Conservation (phyloP, 257 asterid genomes). For the Fraxinus quadrangulata region DNA sequence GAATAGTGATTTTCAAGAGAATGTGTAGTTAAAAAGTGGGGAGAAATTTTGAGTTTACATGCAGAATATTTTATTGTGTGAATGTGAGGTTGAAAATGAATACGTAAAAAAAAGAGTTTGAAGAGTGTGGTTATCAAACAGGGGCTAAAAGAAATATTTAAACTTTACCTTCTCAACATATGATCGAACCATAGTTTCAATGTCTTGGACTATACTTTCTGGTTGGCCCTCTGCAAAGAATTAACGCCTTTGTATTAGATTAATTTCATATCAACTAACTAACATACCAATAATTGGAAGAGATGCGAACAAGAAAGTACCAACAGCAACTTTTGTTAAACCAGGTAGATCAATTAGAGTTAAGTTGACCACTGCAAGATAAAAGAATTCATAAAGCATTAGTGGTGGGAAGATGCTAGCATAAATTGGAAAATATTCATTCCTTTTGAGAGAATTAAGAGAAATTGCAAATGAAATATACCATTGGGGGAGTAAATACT, state of each 20-base stretch:
- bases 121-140: background rate
- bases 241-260: constrained; percentile 20
- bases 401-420: constrained; percentile 11
- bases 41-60: too few relatives aligned
- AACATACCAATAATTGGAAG: background rate
- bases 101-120: too few relatives aligned
- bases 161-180: constrained; percentile 81
- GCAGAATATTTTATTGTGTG: too few relatives aligned
- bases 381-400: constrained; percentile 18
- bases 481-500: constrained; percentile 91
- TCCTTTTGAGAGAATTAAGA: constrained; percentile 19
- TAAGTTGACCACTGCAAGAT: constrained; percentile 78
- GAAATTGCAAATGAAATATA: constrained; percentile 29
- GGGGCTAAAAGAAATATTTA: background rate
- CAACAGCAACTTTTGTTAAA: constrained; percentile 89
- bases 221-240: constrained; percentile 83
- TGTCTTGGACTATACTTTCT: constrained; percentile 81
- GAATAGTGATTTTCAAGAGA: too few relatives aligned
- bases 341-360: constrained; percentile 95
- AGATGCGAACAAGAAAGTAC: constrained; percentile 47
- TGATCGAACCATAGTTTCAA: constrained; percentile 86
- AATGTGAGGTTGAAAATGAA: too few relatives aligned
- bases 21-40: too few relatives aligned
- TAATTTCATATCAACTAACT: constrained; percentile 18
- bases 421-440: background rate